These are phyloP conservation scores for Draba incana DNA, from an alignment of 345 rosid species.

Conservation along the genomic window DNA sequence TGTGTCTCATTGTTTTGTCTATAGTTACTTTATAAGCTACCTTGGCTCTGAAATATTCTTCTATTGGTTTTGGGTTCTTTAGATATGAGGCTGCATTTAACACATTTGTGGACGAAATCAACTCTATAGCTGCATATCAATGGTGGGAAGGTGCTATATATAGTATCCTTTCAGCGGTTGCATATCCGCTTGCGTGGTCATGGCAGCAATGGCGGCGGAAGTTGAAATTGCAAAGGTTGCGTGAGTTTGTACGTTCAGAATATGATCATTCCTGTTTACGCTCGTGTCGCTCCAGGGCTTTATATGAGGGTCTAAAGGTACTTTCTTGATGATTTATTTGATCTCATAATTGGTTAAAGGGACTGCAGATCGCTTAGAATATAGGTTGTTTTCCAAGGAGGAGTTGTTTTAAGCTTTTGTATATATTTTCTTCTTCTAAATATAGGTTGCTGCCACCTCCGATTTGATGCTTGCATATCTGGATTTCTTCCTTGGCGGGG, in stretches of 20 bases:
- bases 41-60: slow-evolving; percentile 29
- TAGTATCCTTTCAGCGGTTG: slow-evolving; percentile 78
- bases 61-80: slow-evolving; percentile 39
- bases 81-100: slow-evolving; percentile 97
- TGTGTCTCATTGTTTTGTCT: slow-evolving; percentile 32
- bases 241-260: slow-evolving; percentile 98
- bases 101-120: slow-evolving; percentile 93
- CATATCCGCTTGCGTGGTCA: slow-evolving; percentile 94
- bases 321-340: slow-evolving; percentile 31
- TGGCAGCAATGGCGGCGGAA: slow-evolving; percentile 98
- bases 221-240: slow-evolving; percentile 78
- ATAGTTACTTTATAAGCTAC: slow-evolving; percentile 1
- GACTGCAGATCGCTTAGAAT: too few species aligned
- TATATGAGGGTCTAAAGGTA: slow-evolving; percentile 99
- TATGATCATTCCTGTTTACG: slow-evolving; percentile 98
- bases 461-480: slow-evolving; percentile 95
- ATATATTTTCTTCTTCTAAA: slow-evolving; percentile 2
- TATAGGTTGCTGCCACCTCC: slow-evolving; percentile 94
- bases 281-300: slow-evolving; percentile 98
- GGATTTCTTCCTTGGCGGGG: slow-evolving; percentile 99
- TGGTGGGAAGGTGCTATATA: slow-evolving; percentile 99
- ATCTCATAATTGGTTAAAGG: slow-evolving; percentile 18
- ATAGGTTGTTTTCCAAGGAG: too few species aligned
- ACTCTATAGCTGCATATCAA: slow-evolving; percentile 91
- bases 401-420: slow-evolving; percentile 6